Percentiles rank a stretch among this genome's conserved stretches.
These are phyloP conservation scores for Serendipita sp. DNA, from an alignment of 768 basidiomycete genomes.

Conservation along the genomic window DNA sequence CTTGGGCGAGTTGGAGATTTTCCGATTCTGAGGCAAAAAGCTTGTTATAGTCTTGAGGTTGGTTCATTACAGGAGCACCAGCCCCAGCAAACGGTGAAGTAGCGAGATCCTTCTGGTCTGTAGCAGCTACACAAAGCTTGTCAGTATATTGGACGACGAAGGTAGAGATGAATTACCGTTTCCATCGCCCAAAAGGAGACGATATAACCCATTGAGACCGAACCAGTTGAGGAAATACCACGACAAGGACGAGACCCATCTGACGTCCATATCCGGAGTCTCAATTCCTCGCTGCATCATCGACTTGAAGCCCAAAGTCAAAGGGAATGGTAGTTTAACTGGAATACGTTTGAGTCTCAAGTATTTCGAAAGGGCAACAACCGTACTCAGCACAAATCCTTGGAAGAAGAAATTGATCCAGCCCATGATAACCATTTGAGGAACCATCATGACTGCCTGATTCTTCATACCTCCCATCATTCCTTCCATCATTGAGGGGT, in stretches of 20 bases:
- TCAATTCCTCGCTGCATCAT: slow-evolving; percentile 95
- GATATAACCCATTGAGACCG: slow-evolving; percentile 89
- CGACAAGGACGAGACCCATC: slow-evolving; percentile 96
- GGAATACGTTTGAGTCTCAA: slow-evolving; percentile 3
- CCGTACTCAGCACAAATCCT: slow-evolving; percentile 87
- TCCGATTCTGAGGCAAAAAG: slow-evolving; percentile 83
- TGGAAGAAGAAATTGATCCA: slow-evolving; percentile 99
- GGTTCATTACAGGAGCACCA: slow-evolving; percentile 30
- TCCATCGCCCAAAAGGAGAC: slow-evolving; percentile 76
- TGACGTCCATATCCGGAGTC: slow-evolving; percentile 91
- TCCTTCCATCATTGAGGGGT: slow-evolving; percentile 87
- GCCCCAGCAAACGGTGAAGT: slow-evolving; percentile 48
- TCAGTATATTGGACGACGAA: slow-evolving; percentile 6
- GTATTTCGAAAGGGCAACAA: background rate
- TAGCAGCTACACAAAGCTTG: slow-evolving; percentile 38
- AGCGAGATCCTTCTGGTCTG: slow-evolving; percentile 55
- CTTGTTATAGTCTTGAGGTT: slow-evolving; percentile 74
- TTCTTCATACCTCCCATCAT: slow-evolving; percentile 99
- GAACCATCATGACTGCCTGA: slow-evolving; percentile 98
- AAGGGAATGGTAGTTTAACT: slow-evolving; percentile 95
- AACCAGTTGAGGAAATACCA: slow-evolving; percentile 99
- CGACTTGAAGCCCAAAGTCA: slow-evolving; percentile 92
- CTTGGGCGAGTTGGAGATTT: slow-evolving; percentile 82
- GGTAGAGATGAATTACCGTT: slow-evolving; percentile 42
- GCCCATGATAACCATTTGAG: slow-evolving; percentile 97